These are phyloP conservation scores for Aureobasidium sp. DNA, from an alignment of 2,329 filamentous ascomycete genomes.

Conservation along the genomic window DNA sequence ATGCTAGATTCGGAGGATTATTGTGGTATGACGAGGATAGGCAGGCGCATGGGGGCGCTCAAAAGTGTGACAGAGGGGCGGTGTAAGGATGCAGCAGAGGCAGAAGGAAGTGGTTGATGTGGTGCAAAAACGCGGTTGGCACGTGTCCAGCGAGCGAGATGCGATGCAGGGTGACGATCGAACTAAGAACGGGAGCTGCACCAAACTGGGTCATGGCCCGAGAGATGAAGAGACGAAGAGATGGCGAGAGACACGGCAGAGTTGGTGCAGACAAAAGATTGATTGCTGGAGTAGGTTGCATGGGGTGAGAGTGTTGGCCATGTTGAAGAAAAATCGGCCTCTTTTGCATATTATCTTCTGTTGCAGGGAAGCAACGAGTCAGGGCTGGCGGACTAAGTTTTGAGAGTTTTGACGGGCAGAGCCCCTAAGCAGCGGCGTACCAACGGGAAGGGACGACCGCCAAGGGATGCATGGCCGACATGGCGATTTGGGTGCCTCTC, in stretches of 20 bases:
- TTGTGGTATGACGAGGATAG: background rate
- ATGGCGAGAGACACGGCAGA: background rate
- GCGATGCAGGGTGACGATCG: constrained; percentile 3
- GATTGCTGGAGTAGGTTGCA: too few relatives aligned
- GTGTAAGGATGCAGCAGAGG: background rate
- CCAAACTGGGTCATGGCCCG: too few relatives aligned
- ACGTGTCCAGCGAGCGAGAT: background rate
- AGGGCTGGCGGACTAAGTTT: background rate
- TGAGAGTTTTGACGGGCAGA: background rate
- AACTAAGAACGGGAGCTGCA: background rate
- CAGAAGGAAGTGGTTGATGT: background rate
- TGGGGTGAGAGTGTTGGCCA: too few relatives aligned
- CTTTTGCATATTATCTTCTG: background rate
- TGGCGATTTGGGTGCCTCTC: constrained; percentile 4
- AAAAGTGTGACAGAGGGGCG: background rate
- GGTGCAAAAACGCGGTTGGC: constrained; percentile 3
- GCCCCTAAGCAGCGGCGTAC: background rate
- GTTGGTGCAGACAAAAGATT: background rate
- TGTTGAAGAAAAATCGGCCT: too few relatives aligned
- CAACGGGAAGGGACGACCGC: background rate
- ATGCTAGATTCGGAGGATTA: too few relatives aligned
- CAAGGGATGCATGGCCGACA: constrained; percentile 4
- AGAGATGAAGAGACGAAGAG: too few relatives aligned
- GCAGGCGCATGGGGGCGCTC: background rate
- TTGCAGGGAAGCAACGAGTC: background rate